Base-by-base conservation (phyloP, 805 yeast species). In the Starmerella floris region DNA sequence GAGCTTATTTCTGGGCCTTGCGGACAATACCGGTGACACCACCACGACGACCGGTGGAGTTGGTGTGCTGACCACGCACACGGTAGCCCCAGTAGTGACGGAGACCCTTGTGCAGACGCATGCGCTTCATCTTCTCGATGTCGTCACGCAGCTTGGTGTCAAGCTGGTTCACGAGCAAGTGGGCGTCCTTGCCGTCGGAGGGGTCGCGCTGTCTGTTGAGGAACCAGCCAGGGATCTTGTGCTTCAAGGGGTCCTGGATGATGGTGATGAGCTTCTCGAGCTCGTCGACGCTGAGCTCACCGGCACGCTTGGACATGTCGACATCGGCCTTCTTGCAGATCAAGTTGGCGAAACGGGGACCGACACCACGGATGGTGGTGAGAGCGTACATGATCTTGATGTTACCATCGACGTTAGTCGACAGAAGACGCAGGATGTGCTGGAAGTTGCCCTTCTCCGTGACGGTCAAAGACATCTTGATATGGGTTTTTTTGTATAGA, bases 11-110 rank as follows among this genome's bases (percentile, higher is more conserved):
- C 39, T 40, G 33, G 23, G 44, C 41, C 68, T 64, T 65, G 59
- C 63, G 62, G 52, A 68, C 64, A 59, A 68, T 62, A 57, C 67
- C 68, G 39, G 49, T 53, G 32, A 53, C 52, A 63, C 67, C 55
- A 63, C 79, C 79, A 65, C 94, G 87, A 77, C 98, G 85, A 71
- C 96, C 94, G 64, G 99, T 91, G 70, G 98, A 88, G 83, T 91
- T 91, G 80, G 99, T 91, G 78, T 91, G 99, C 79, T 91, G 98
- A 76, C 98, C 98, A 80, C 98, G 85, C 72, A 93, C 98, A 78
- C 91, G 91, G 70, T 91, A 77, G 70, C 96, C 96, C 97, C 96
- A 91, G 88, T 79, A 87, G 79, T 91, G 99, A 81, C 99, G 85
- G 73, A 91, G 81, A 88, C 99, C 99, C 75, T 97, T 79, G 91